Conservation (phyloP, 106 monocot genomes). For the Dendrobium nobile region DNA sequence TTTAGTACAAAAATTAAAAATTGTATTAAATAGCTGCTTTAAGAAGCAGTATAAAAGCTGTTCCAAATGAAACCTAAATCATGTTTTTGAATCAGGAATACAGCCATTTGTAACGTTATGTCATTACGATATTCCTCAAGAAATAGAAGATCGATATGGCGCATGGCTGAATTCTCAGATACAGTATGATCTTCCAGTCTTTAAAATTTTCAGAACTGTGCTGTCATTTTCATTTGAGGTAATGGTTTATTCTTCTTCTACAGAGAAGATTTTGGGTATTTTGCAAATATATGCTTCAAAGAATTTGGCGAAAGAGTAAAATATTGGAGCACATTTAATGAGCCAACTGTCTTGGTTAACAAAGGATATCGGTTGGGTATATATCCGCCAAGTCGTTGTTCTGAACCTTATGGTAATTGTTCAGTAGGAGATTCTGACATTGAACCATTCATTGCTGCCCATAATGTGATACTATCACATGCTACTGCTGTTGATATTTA, state of each 20-base stretch:
- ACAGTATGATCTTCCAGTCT: conserved; percentile 24
- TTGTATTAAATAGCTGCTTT: no score
- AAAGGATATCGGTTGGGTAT: conserved; percentile 20
- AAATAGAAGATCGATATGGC: conserved; percentile 39
- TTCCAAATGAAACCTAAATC: background rate
- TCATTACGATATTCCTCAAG: conserved; percentile 50
- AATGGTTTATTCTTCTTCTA: background rate
- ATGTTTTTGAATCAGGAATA: conserved; percentile 25
- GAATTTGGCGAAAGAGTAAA: conserved; percentile 51
- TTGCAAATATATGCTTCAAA: conserved; percentile 46
- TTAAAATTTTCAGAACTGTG: background rate
- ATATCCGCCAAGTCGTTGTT: conserved; percentile 38
- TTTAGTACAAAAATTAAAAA: no score
- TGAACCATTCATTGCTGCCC: conserved; percentile 16
- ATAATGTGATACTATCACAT: conserved; percentile 18
- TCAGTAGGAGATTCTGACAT: conserved; percentile 4
- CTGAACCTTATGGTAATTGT: conserved; percentile 15
- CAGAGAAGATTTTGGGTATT: conserved; percentile 54
- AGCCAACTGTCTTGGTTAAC: conserved; percentile 30
- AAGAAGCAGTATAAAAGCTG: no score
- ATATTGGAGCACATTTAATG: conserved; percentile 61
- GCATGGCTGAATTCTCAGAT: conserved; percentile 47
- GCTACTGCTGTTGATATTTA: conserved; percentile 7
- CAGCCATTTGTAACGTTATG: conserved; percentile 47
- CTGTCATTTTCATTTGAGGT: background rate